These are phyloP conservation scores for Plasmodium gallinaceum DNA, from an alignment of 169 alveolate species.

Conservation along the genomic window DNA sequence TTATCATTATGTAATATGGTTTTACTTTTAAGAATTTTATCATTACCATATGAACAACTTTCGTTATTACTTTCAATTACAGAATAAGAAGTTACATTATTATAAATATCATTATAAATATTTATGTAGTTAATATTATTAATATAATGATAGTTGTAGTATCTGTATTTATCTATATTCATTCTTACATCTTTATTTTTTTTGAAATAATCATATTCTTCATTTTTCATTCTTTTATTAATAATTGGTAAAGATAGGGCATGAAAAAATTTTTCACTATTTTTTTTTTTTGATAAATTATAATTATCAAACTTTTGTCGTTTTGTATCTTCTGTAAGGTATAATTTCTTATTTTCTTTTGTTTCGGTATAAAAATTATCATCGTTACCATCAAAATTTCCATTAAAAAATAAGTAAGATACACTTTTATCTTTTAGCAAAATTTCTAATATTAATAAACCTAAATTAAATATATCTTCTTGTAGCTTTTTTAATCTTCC, in stretches of 20 bases:
- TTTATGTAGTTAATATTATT: conserved; percentile 53
- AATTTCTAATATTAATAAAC: conserved; percentile 39
- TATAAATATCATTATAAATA: conserved; percentile 52
- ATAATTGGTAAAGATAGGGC: conserved; percentile 59
- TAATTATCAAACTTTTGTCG: neutral
- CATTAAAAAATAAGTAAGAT: conserved; percentile 31
- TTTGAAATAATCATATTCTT: conserved; percentile 46
- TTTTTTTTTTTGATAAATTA: conserved; percentile 19
- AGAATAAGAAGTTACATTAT: conserved; percentile 21
- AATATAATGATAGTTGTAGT: conserved; percentile 64
- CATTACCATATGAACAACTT: neutral
- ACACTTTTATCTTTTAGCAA: conserved; percentile 21
- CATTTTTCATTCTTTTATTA: conserved; percentile 37
- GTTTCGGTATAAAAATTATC: conserved; percentile 34
- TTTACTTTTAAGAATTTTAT: conserved; percentile 6
- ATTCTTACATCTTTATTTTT: conserved; percentile 40
- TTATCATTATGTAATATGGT: neutral
- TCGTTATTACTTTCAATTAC: neutral
- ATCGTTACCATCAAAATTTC: neutral
- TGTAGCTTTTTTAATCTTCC: conserved; percentile 17
- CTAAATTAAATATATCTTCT: conserved; percentile 61
- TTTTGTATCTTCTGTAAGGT: conserved; percentile 13
- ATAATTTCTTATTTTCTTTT: conserved; percentile 14
- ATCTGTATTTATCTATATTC: conserved; percentile 60
- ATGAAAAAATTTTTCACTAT: conserved; percentile 33